Base-by-base conservation (phyloP, 2,329 filamentous ascomycete species). In the Sarocladium strictum region DNA sequence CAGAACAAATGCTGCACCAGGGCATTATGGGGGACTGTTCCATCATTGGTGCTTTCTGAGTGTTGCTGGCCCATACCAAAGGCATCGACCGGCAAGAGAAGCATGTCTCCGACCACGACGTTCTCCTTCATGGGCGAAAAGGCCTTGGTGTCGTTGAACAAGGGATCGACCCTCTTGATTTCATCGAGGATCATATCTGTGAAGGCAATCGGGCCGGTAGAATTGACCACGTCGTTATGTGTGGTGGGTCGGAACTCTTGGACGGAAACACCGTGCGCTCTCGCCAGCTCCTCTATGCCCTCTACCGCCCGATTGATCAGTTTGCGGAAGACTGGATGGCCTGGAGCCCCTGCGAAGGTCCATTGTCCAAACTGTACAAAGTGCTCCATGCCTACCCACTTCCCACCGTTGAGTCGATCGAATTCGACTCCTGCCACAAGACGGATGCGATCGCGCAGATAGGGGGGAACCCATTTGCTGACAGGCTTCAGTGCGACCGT, bases 401-500 rank as follows among this genome's bases (percentile, higher is more conserved):
- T 17, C 1, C 14, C 27, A 14, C 61, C 61, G 53, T 66, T 58
- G 2, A 58, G 60, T 35, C 60, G 57, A 55, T 69, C 66, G 49
- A 60, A 68, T 58, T 69, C 66, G 50, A 66, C 58, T 3, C 65
- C 66, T 2, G 67, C 57, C 12, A 69, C 53, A 10, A 65, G 56
- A 3, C 59, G 56, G 7, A 61, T 60, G n/a, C 55, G 32, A 54
- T 58, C 55, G 3, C 60, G 61, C 23, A 61, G 14, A 3, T 55
- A 17, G 9, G 45, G 33, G 5, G 64, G 62, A 3, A 65, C 49
- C 63, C 63, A 66, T 3, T 55, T 17, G 21, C 76, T 67, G 52
- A 83, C 66, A 0, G 79, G 74, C 27, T 72, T 72, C n/a, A 83
- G 64, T 11, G 78, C 76, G 60, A 81, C 75, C 11, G 83, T 80